phyloP scores from a whole-genome alignment of 2,329 filamentous ascomycete genomes.

The Stylonectria norvegica region DNA sequence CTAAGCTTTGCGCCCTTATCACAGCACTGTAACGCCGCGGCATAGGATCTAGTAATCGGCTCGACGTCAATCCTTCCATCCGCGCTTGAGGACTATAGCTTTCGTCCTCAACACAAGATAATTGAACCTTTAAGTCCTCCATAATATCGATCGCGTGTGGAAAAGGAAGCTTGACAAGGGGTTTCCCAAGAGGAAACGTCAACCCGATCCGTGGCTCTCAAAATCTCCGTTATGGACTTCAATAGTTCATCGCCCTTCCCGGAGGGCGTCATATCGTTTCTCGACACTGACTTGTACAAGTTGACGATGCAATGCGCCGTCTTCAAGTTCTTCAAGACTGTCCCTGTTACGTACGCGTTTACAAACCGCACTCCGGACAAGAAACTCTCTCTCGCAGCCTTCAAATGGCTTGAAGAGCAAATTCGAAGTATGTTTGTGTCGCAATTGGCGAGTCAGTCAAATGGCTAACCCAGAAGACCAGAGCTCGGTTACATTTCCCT shows the following conservation, averaged over 20 bases:
- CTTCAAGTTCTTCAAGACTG: constrained; percentile 82
- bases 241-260: constrained; percentile 64
- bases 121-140: too few relatives aligned
- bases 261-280: constrained; percentile 76
- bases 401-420: constrained; percentile 80
- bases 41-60: too few relatives aligned
- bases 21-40: too few relatives aligned
- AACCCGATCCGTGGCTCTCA: too few relatives aligned
- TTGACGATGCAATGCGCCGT: constrained; percentile 98
- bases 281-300: constrained; percentile 88
- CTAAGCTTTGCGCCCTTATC: too few relatives aligned
- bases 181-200: too few relatives aligned
- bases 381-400: constrained; percentile 79
- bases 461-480: constrained; percentile 37
- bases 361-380: constrained; percentile 95
- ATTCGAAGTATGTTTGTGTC: constrained; percentile 61
- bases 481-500: constrained; percentile 80
- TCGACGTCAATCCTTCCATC: too few relatives aligned
- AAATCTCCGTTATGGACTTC: constrained; percentile 57
- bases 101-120: too few relatives aligned
- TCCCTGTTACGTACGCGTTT: constrained; percentile 84
- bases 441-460: too few relatives aligned
- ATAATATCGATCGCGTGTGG: too few relatives aligned
- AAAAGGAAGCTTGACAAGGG: too few relatives aligned
- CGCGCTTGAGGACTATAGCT: too few relatives aligned